phyloP scores from a whole-genome alignment of 805 yeast species.

The Sugiyamaella qingdaonensis region DNA sequence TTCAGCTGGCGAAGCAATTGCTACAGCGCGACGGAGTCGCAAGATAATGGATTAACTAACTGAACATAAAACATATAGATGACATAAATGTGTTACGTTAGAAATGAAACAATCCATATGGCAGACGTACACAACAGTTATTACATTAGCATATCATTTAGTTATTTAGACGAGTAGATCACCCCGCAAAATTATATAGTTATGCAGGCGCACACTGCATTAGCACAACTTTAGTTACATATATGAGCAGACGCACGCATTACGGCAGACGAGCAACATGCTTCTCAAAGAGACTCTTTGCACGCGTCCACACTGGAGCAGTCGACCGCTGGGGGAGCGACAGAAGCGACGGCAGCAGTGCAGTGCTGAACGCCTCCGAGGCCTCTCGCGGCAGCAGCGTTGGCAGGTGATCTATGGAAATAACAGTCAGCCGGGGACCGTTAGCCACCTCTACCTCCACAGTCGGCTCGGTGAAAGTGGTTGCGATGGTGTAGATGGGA shows the following conservation, averaged over 20 bases:
- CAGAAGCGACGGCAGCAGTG: constrained; percentile 83
- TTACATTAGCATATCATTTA: too few relatives aligned
- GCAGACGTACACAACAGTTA: not conserved
- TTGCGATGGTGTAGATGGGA: constrained; percentile 87
- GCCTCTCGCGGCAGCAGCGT: constrained; percentile 95
- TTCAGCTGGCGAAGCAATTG: not conserved
- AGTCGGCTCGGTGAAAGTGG: constrained; percentile 88
- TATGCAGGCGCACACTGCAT: too few relatives aligned
- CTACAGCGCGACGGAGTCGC: too few relatives aligned
- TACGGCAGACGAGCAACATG: constrained; percentile 67
- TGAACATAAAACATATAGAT: too few relatives aligned
- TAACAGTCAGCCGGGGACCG: constrained; percentile 86
- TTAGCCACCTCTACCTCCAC: constrained; percentile 71
- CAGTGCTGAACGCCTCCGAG: constrained; percentile 83
- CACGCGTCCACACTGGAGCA: constrained; percentile 90
- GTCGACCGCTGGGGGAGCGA: constrained; percentile 75
- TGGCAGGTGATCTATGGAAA: constrained; percentile 95
- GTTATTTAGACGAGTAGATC: too few relatives aligned
- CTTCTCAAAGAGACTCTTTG: constrained; percentile 75
- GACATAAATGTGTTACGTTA: not conserved
- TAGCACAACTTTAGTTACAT: not conserved
- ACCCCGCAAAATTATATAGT: too few relatives aligned
- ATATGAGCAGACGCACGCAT: not conserved
- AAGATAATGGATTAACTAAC: too few relatives aligned
- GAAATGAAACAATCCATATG: too few relatives aligned